Conservation (phyloP, 2,329 filamentous ascomycete genomes). For the Stagonosporopsis vannaccii region DNA sequence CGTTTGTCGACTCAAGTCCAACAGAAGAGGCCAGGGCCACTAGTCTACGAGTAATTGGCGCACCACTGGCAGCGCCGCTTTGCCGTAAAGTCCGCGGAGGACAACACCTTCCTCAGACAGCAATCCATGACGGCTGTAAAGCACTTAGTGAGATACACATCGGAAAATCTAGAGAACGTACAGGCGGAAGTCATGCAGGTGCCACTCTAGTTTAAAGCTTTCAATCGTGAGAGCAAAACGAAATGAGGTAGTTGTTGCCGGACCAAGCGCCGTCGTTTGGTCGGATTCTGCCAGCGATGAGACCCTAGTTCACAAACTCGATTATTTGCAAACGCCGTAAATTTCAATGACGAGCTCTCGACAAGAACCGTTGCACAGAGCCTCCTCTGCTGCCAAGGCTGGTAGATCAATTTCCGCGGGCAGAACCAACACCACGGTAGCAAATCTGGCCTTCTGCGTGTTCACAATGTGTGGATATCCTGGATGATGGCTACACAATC, state of each 20-base stretch:
- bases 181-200: constrained; percentile 4
- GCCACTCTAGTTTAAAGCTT: neutral
- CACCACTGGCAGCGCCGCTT: constrained; percentile 1
- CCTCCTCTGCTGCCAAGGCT: neutral
- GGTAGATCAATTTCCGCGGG: neutral
- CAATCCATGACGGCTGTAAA: constrained; percentile 14
- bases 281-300: neutral
- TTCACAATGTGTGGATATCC: neutral
- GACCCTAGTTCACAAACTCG: neutral
- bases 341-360: neutral
- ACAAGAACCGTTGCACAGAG: neutral
- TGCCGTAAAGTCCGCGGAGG: constrained; percentile 4
- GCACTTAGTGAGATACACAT: neutral
- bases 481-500: neutral
- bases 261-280: neutral
- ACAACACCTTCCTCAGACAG: neutral
- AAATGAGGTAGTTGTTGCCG: neutral
- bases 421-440: neutral
- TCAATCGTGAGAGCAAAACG: neutral
- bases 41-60: constrained; percentile 10
- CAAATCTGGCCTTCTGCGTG: neutral
- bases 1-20: neutral
- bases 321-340: neutral
- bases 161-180: neutral
- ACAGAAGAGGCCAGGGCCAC: neutral